These are phyloP conservation scores for Sarocladium kiliense DNA, from an alignment of 2,329 filamentous ascomycete genomes.

Conservation along the genomic window DNA sequence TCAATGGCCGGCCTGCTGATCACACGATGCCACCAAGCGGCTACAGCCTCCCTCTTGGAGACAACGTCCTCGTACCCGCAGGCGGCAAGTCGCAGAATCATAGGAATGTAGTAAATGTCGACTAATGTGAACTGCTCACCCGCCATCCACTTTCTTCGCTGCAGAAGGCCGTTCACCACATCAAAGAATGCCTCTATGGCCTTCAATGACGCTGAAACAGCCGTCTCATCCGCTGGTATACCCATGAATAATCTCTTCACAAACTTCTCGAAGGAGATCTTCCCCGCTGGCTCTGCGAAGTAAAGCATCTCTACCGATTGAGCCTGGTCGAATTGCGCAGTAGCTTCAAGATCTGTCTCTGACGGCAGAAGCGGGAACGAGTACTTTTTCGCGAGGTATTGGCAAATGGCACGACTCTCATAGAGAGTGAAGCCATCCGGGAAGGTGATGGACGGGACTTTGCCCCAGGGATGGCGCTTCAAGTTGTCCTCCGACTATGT, in stretches of 20 bases:
- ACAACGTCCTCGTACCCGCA: constrained; percentile 33
- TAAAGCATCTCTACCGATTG: constrained; percentile 34
- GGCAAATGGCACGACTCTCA: constrained; percentile 42
- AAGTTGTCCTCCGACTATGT: constrained; percentile 29
- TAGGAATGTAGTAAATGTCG: constrained; percentile 43
- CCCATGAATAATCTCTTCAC: constrained; percentile 38
- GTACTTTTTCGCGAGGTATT: constrained; percentile 39
- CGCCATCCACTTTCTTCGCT: constrained; percentile 37
- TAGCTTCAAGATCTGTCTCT: constrained; percentile 28
- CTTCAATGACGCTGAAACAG: constrained; percentile 29
- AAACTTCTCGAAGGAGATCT: constrained; percentile 39
- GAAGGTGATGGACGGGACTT: constrained; percentile 28
- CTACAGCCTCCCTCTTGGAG: constrained; percentile 27
- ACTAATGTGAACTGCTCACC: constrained; percentile 36
- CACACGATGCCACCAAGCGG: constrained; percentile 36
- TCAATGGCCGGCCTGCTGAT: constrained; percentile 31
- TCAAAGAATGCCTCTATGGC: constrained; percentile 37
- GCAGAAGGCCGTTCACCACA: constrained; percentile 32
- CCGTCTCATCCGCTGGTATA: constrained; percentile 33
- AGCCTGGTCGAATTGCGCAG: constrained; percentile 39
- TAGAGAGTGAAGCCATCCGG: constrained; percentile 37
- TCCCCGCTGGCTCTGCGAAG: constrained; percentile 37
- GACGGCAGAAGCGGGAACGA: constrained; percentile 36
- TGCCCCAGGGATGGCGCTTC: constrained; percentile 25
- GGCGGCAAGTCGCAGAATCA: constrained; percentile 35